Evolutionary conservation across 2,329 filamentous ascomycete species (phyloP), one percentile per base, ranked within the genome.

Genomic region (Hypomyces perniciosus): DNA sequence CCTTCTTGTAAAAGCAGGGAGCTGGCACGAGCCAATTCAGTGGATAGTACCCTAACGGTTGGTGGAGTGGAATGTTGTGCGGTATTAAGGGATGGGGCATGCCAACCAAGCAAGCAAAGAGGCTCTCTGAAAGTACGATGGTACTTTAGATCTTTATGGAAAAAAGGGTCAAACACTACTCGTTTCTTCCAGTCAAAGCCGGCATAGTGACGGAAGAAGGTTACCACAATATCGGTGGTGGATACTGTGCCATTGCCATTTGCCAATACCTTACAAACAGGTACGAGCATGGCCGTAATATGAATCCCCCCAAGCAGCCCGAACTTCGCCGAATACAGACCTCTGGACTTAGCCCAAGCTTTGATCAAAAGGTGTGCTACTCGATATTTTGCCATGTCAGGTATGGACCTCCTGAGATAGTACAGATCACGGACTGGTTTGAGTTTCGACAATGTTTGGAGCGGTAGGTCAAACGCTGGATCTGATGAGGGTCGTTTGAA

Each of bases 271-370:
- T 87, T 86, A 64, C 76, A 77, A 1, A 87, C 67, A 12, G 78
- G 75, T 0, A 79, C 74, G 7, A 88, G 69, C 60, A 88, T 71
- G 26, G 85, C 65, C 0, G 80, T 76, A 47, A 88, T 78, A 56
- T 86, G 83, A 20, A 85, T 79, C 4, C 83, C 83, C 5, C 81
- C 77, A 0, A 88, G 70, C 53, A 81, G 84, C 0, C 84, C 84
- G 57, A 86, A 86, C 44, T 75, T 80, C 1, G 81, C 75, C 0
- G 80, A 76, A 62, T 86, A 87, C 12, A 88, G 71, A 1, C 84
- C 84, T 6, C 80, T 75, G 8, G 73, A 67, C 49, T 74, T 73
- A 1, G 84, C 80, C 84, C 84, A 88, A 1, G 74, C 68, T 59
- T 79, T 83, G 60, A 88, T 74, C 50, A 77, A 71, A 1, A 79